A percentile compares a stretch with the other conserved stretches of the same genome.
These are phyloP conservation scores for Calendula officinalis DNA, from an alignment of 129 eudicot genomes.

Conservation along the genomic window DNA sequence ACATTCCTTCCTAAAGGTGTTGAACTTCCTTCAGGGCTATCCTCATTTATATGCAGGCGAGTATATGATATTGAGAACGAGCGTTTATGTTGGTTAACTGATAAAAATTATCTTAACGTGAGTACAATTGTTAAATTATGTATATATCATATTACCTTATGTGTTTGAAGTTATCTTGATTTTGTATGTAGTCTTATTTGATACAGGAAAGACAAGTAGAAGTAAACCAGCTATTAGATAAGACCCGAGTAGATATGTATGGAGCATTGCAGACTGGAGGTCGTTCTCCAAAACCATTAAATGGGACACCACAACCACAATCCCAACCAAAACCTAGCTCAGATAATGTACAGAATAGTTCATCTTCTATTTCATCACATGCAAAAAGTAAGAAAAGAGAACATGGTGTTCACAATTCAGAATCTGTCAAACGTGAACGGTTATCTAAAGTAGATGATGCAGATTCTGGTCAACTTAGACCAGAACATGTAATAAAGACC, in stretches of 20 bases:
- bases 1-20: conserved; percentile 93
- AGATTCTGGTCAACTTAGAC: conserved; percentile 48
- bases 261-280: conserved; percentile 66
- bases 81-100: conserved; percentile 92
- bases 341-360: conserved; percentile 64
- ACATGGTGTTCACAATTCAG: conserved; percentile 44
- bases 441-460: conserved; percentile 56
- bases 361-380: conserved; percentile 52
- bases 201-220: conserved; percentile 77
- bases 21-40: conserved; percentile 77
- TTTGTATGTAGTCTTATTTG: conserved; percentile 31
- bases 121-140: conserved; percentile 26
- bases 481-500: conserved; percentile 49
- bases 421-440: conserved; percentile 55
- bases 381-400: conserved; percentile 83
- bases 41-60: conserved; percentile 85
- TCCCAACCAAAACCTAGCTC: conserved; percentile 61
- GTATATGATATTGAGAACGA: conserved; percentile 68
- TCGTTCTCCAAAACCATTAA: conserved; percentile 74
- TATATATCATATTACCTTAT: background rate
- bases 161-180: conserved; percentile 31
- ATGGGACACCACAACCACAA: conserved; percentile 50
- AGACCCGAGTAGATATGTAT: conserved; percentile 60
- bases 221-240: conserved; percentile 69
- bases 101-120: conserved; percentile 71